Evolutionary conservation across 805 yeast species (phyloP).

Genomic region (Vanderwaltozyma yarrowii): DNA sequence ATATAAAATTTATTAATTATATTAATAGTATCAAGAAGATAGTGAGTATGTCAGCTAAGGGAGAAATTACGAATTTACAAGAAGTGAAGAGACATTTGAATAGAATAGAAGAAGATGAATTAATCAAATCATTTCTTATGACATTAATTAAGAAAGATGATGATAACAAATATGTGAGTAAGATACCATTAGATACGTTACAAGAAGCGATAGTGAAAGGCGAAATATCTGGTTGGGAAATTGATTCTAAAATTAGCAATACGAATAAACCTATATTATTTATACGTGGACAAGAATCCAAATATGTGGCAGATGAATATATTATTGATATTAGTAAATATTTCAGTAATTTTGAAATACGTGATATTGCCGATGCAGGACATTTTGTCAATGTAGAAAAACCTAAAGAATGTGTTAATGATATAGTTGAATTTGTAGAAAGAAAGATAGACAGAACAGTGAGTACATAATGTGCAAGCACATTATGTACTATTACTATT

Average conservation of each 20-base stretch:
- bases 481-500: too few relatives aligned
- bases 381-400: slow-evolving; percentile 91
- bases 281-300: slow-evolving; percentile 66
- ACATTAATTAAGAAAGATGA: slow-evolving; percentile 28
- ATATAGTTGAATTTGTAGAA: slow-evolving; percentile 53
- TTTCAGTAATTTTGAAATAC: slow-evolving; percentile 68
- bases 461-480: too few relatives aligned
- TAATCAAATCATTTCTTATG: slow-evolving; percentile 66
- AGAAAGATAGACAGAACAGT: too few relatives aligned
- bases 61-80: not conserved
- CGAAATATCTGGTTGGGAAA: slow-evolving; percentile 64
- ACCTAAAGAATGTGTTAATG: slow-evolving; percentile 62
- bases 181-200: slow-evolving; percentile 61
- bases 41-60: too few relatives aligned
- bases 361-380: slow-evolving; percentile 65
- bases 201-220: slow-evolving; percentile 56
- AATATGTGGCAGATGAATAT: slow-evolving; percentile 75
- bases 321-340: slow-evolving; percentile 61
- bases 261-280: slow-evolving; percentile 55
- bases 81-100: slow-evolving; percentile 47
- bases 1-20: slow-evolving; percentile 56
- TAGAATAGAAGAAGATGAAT: slow-evolving; percentile 47
- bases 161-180: slow-evolving; percentile 7
- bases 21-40: too few relatives aligned
- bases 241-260: slow-evolving; percentile 37